Conservation (phyloP, 2,329 filamentous ascomycete species). For the Zalaria obscura region DNA sequence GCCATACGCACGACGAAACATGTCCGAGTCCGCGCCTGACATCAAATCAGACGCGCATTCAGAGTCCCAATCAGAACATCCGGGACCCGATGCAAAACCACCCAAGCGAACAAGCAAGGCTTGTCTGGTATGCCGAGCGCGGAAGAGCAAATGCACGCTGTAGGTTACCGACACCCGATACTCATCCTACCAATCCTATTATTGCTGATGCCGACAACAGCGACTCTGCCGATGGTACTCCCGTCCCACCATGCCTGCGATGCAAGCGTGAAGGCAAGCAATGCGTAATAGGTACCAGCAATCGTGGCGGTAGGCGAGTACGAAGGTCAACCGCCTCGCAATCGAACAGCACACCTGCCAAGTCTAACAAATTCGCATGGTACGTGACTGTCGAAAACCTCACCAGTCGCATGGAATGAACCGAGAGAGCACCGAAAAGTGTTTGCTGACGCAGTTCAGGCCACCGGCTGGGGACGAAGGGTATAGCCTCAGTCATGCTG, state of each 20-base stretch:
- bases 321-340: slow-evolving; percentile 30
- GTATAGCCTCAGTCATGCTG: background rate
- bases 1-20: too few species aligned
- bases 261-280: slow-evolving; percentile 44
- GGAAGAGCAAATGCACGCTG: slow-evolving; percentile 38
- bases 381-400: too few species aligned
- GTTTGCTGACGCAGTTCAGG: too few species aligned
- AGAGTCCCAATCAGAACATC: too few species aligned
- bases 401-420: too few species aligned
- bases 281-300: slow-evolving; percentile 44
- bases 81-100: too few species aligned
- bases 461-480: too few species aligned
- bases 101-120: slow-evolving; percentile 3
- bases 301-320: slow-evolving; percentile 43
- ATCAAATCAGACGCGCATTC: too few species aligned
- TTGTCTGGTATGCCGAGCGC: slow-evolving; percentile 29
- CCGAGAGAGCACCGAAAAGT: too few species aligned
- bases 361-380: too few species aligned
- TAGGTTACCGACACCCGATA: slow-evolving; percentile 18
- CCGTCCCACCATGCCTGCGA: slow-evolving; percentile 39
- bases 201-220: slow-evolving; percentile 12
- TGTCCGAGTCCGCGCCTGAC: too few species aligned
- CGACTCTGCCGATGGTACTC: slow-evolving; percentile 33
- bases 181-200: slow-evolving; percentile 1
- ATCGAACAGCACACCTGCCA: too few species aligned